Conservation (phyloP, 129 eudicot species). For the Tagetes erecta region DNA sequence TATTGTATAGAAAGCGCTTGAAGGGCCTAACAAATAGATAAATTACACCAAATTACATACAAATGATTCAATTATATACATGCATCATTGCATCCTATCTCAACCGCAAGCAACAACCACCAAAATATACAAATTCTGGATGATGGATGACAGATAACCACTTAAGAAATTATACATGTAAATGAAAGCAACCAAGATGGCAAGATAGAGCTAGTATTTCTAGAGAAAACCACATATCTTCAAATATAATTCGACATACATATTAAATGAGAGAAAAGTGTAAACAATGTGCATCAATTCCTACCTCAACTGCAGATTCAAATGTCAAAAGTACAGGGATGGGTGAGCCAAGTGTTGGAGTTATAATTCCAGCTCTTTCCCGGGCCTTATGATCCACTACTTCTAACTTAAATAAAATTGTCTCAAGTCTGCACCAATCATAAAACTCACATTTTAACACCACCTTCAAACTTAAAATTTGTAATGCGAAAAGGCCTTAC, state of each 20-base stretch:
- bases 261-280: neutral
- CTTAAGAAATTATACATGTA: neutral
- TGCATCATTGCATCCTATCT: conserved; percentile 11
- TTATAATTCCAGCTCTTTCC: conserved; percentile 91
- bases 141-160: neutral
- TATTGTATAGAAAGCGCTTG: conserved; percentile 73
- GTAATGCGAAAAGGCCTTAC: conserved; percentile 32
- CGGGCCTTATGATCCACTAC: conserved; percentile 92
- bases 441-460: conserved; percentile 25
- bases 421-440: conserved; percentile 63
- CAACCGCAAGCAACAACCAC: neutral
- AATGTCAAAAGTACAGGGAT: conserved; percentile 78
- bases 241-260: neutral
- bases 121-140: no score
- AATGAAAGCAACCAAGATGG: conserved; percentile 2
- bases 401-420: conserved; percentile 73
- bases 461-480: neutral
- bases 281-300: conserved; percentile 11
- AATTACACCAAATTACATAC: neutral
- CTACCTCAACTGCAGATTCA: conserved; percentile 95
- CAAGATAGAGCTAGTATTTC: conserved; percentile 11
- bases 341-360: conserved; percentile 81
- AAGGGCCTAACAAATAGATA: conserved; percentile 58
- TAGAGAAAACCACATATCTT: neutral
- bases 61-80: neutral